Percentiles rank a stretch among this genome's conserved stretches.
Evolutionary conservation across 2,329 filamentous ascomycete genomes (phyloP).

Genomic region (Aquanectria penicillioides): DNA sequence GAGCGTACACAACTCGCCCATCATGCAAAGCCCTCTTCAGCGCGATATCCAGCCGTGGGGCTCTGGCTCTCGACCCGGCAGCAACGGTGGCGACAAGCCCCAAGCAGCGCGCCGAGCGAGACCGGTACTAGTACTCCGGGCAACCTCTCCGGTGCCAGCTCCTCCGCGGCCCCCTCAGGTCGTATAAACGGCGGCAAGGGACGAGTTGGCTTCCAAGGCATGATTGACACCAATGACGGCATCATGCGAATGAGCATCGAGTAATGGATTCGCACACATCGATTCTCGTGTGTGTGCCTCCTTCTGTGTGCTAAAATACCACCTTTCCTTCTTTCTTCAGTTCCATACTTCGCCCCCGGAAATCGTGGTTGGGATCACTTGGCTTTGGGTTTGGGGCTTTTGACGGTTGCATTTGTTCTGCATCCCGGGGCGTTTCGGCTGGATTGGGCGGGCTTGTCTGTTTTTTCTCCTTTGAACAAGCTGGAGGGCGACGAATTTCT

Average conservation of each 20-base stretch:
- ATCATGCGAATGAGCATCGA: constrained; percentile 98
- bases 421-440: constrained; percentile 35
- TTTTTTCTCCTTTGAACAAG: not conserved
- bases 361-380: not conserved
- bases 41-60: constrained; percentile 77
- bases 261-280: constrained; percentile 51
- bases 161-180: constrained; percentile 52
- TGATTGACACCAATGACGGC: constrained; percentile 95
- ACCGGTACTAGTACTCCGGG: constrained; percentile 51
- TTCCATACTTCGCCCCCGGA: not conserved
- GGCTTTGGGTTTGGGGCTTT: constrained; percentile 5
- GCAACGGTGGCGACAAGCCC: constrained; percentile 65
- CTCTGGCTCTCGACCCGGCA: constrained; percentile 74
- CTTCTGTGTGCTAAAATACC: not conserved
- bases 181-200: constrained; percentile 65
- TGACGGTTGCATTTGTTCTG: constrained; percentile 15
- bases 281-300: not conserved
- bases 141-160: constrained; percentile 39
- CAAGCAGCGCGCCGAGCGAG: constrained; percentile 63
- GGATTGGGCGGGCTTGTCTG: constrained; percentile 24
- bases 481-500: too few species aligned
- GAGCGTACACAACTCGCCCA: constrained; percentile 89
- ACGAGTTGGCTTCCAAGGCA: constrained; percentile 85
- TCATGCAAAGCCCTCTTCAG: constrained; percentile 85
- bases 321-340: not conserved